Base-by-base conservation (phyloP, 768 basidiomycete genomes). In the Mycena vitilis region DNA sequence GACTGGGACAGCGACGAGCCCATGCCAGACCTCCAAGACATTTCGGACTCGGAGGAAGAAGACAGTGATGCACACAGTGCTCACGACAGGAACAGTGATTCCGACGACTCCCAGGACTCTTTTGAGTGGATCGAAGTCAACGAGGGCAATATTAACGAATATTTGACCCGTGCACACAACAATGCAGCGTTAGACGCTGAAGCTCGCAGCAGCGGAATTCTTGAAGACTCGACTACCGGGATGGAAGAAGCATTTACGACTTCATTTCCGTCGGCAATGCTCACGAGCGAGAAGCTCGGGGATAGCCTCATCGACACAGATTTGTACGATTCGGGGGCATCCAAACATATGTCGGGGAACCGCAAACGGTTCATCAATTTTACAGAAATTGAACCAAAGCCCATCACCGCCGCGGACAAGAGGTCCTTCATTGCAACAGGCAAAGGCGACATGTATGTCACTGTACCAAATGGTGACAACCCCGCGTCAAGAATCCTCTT, bases 311-410 rank as follows among this genome's bases (percentile, higher is more conserved):
- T 63, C 20, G 74, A 77, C 16, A 76, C 57, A n/a, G 75, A 78
- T 15, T 68, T 80, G 15, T 77, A 79, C 67, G 78, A 83, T 73
- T 80, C 79, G 25, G 81, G 82, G 3, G 78, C 81, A 30, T 74
- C 76, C 5, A 73, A 71, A 36, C 81, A 82, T 54, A 78, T 83
- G 75, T 76, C 79, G 2, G 80, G 77, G 1, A 77, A 76, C 60
- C 67, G 75, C 1, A 40, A 77, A 20, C 62, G 68, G 12, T 78
- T 83, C 68, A 71, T 76, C 60, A 78, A 76, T 51, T 81, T 73
- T 56, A 63, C 62, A 0, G 38, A 55, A 0, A 79, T 80, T 65
- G 36, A n/a, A 11, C 75, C 75, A 5, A 66, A 73, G 18, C 36
- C 76, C n/a, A 80, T 81, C 65, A 75, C 69, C 30, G 74, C 79